phyloP scores from a whole-genome alignment of 805 yeast species.

The Wickerhamiella kazuoi region DNA sequence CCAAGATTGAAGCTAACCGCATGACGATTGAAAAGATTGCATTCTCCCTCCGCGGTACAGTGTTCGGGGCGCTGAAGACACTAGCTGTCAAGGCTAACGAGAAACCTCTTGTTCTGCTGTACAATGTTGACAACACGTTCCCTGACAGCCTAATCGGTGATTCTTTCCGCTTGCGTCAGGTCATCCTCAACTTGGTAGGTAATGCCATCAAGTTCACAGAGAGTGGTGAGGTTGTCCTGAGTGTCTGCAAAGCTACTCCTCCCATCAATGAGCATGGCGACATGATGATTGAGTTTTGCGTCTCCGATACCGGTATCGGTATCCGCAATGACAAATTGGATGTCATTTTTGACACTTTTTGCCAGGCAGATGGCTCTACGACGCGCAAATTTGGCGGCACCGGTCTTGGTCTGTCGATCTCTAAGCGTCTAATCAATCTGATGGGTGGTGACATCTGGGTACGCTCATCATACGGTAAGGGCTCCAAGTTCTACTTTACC shows the following conservation, averaged over 20 bases:
- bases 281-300: slow-evolving; percentile 60
- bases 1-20: slow-evolving; percentile 83
- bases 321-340: slow-evolving; percentile 72
- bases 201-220: slow-evolving; percentile 81
- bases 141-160: slow-evolving; percentile 80
- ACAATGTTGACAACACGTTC: slow-evolving; percentile 71
- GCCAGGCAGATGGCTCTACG: slow-evolving; percentile 89
- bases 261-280: slow-evolving; percentile 25
- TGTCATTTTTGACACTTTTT: slow-evolving; percentile 71
- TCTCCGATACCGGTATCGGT: slow-evolving; percentile 81
- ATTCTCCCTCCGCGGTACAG: slow-evolving; percentile 70
- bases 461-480: slow-evolving; percentile 58
- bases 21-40: slow-evolving; percentile 87
- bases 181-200: slow-evolving; percentile 70
- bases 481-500: slow-evolving; percentile 71
- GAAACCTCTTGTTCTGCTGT: slow-evolving; percentile 60
- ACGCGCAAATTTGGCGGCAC: slow-evolving; percentile 89
- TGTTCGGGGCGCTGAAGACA: slow-evolving; percentile 78
- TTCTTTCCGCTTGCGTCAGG: slow-evolving; percentile 75
- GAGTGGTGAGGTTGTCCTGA: slow-evolving; percentile 61
- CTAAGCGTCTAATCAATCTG: slow-evolving; percentile 68
- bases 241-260: slow-evolving; percentile 41
- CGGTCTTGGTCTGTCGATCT: slow-evolving; percentile 74
- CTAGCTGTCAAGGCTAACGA: slow-evolving; percentile 81
- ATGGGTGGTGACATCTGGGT: slow-evolving; percentile 96